These are phyloP conservation scores for Murraya koenigii DNA, from an alignment of 345 rosid genomes.

Conservation along the genomic window DNA sequence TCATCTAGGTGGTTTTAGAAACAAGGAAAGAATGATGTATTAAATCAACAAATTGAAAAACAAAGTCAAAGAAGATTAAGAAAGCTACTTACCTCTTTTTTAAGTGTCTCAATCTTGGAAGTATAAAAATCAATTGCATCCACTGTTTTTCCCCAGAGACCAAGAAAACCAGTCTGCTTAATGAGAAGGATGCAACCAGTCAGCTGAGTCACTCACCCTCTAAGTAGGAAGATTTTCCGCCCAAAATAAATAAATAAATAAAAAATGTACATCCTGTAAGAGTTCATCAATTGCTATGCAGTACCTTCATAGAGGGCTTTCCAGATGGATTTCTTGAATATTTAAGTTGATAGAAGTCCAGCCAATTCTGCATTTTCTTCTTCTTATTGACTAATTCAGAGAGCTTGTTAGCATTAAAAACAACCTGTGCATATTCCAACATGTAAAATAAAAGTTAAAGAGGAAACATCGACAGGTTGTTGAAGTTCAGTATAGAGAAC, in stretches of 20 bases:
- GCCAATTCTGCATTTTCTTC: constrained; percentile 77
- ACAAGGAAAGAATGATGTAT: background rate
- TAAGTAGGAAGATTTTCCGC: too few species aligned
- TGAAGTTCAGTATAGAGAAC: background rate
- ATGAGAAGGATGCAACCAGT: too few species aligned
- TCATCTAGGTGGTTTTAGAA: background rate
- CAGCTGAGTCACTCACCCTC: too few species aligned
- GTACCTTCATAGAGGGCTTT: constrained; percentile 61
- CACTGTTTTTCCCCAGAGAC: constrained; percentile 61
- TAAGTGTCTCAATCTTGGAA: constrained; percentile 57
- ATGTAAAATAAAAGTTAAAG: background rate
- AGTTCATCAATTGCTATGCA: background rate
- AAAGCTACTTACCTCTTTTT: constrained; percentile 46
- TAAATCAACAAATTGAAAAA: background rate
- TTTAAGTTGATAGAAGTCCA: constrained; percentile 75
- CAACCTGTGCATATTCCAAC: constrained; percentile 51
- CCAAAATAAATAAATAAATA: too few species aligned
- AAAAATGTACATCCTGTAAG: too few species aligned
- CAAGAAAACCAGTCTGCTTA: constrained; percentile 68
- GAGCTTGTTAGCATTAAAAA: constrained; percentile 69
- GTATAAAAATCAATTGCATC: constrained; percentile 74
- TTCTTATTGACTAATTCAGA: constrained; percentile 59
- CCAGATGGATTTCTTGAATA: constrained; percentile 55
- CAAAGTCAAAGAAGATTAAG: background rate
- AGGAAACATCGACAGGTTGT: background rate